phyloP scores from a whole-genome alignment of 192 early-diverging fungal genomes.

The Kickxella alabastrina region DNA sequence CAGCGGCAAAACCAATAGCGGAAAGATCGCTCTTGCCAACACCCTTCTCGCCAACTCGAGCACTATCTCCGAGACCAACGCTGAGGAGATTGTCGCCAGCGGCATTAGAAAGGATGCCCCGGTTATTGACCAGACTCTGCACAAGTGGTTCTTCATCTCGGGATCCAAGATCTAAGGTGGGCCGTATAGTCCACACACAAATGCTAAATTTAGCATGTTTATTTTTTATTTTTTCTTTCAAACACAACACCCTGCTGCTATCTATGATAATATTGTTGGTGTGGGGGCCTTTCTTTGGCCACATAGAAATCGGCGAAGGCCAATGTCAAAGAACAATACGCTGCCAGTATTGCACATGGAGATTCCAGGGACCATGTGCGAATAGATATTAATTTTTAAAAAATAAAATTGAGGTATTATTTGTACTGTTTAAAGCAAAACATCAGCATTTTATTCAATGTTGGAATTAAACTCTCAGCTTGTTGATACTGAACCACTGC shows the following conservation, averaged over 20 bases:
- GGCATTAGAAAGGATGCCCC: constrained; percentile 38
- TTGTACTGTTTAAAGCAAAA: no score
- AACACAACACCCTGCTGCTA: neutral
- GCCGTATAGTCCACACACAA: neutral
- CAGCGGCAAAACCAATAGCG: constrained; percentile 65
- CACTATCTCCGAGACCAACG: constrained; percentile 58
- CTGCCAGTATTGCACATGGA: no score
- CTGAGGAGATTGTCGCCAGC: constrained; percentile 56
- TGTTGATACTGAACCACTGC: no score
- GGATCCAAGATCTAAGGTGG: constrained; percentile 61
- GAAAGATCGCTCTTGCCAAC: constrained; percentile 70
- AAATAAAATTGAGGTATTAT: no score
- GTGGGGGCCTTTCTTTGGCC: neutral
- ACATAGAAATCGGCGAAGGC: no score
- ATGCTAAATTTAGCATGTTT: neutral
- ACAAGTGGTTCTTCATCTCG: constrained; percentile 99
- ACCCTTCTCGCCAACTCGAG: constrained; percentile 70
- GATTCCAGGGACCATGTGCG: no score
- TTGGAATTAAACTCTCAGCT: no score
- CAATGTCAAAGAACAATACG: no score
- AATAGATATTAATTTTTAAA: no score
- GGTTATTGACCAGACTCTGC: constrained; percentile 55
- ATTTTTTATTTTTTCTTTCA: neutral
- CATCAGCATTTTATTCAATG: no score
- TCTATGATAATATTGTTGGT: no score